Percentiles rank a stretch among this genome's conserved stretches.
Conservation (phyloP, 768 basidiomycete species). For the Boletus subcaerulescens region DNA sequence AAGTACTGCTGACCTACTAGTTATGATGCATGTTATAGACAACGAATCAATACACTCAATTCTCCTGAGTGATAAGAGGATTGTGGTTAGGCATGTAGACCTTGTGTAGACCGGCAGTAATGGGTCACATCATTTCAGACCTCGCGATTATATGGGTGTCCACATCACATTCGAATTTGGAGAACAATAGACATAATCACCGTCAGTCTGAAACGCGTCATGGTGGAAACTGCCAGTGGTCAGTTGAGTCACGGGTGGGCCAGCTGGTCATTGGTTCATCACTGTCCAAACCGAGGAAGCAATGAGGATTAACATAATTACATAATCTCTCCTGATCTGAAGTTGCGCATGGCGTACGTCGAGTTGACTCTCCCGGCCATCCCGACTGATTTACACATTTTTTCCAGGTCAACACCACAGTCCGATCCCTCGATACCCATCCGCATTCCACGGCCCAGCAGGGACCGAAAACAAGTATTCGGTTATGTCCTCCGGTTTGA, state of each 20-base stretch:
- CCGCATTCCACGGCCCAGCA: neutral
- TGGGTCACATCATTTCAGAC: neutral
- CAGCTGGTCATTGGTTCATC: no score
- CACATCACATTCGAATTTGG: neutral
- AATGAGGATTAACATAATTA: neutral
- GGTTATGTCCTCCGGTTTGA: neutral
- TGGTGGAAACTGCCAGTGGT: no score
- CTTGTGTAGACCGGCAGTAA: neutral
- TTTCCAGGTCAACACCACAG: neutral
- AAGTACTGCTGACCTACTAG: neutral
- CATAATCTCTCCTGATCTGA: no score
- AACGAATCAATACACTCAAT: no score
- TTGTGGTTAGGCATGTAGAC: neutral
- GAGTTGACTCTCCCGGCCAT: neutral
- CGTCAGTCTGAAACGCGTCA: neutral
- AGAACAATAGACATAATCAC: neutral
- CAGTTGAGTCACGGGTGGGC: no score
- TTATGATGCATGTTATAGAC: no score
- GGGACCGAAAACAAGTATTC: neutral
- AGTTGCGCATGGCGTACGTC: no score
- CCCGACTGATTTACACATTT: neutral
- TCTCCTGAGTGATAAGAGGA: neutral
- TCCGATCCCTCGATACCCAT: neutral
- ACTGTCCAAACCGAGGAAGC: no score
- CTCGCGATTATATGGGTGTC: neutral